Evolutionary conservation across 495 filamentous ascomycete genomes (phyloP), one percentile per base, ranked within the genome.

Genomic region (Usnea hakonensis): DNA sequence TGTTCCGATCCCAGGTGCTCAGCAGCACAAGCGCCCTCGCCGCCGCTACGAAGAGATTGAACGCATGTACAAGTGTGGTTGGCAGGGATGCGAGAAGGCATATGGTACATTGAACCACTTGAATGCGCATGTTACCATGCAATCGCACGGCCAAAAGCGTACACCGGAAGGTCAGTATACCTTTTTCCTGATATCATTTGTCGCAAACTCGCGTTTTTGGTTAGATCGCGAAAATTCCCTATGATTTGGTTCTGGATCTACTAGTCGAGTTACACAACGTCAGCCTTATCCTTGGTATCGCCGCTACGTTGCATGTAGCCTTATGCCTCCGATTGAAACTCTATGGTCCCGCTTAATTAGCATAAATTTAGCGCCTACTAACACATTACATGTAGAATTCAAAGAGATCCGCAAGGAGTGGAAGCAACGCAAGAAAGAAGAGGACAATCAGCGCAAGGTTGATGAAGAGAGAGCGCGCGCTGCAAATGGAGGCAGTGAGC

Each of bases 391-490:
- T 71, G 36, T 70, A 98, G 94, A 97, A 74, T 98, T 98, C 77
- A 98, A 98, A 76, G 94, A 98, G 69, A 97, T 98, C 63, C 90
- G 94, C 57, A 96, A 97, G 73, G 91, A 97, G 72, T 98, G 94
- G 94, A 98, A 98, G 75, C 89, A 89, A 21, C 90, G 92, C 64
- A 98, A 97, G 84, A 97, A 98, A 89, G 94, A 98, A 74, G 94
- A 97, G 68, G 94, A 97, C 62, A 85, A 84, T 61, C 78, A 81
- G 70, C 88, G 94, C 67, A 97, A 97, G 81, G 89, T 87, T 26
- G 89, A 90, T 6, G 94, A 97, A 67, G 94, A 97, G 66, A 85
- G 90, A 61, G 84, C 89, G 64, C 88, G 90, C 54, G 81, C 83
- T 41, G 83, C 82, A 54, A 83, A 83, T 32, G 83, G 79, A 50